Conservation (phyloP, 2,329 filamentous ascomycete genomes). For the Alternaria postmessia region DNA sequence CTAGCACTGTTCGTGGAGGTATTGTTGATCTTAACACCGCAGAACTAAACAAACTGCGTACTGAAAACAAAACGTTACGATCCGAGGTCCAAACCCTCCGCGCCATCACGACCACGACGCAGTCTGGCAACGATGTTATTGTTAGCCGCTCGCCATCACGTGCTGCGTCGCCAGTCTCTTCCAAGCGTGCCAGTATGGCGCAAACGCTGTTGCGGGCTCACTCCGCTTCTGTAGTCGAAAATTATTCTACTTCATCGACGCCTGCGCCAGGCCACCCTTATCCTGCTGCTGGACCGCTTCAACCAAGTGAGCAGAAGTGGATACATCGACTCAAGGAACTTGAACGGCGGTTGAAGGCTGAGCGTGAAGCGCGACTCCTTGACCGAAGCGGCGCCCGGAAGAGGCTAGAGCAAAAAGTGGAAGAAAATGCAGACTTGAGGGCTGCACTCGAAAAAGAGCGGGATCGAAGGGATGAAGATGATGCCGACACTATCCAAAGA, state of each 20-base stretch:
- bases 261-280: conserved; percentile 41
- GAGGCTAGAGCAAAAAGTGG: conserved; percentile 77
- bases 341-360: conserved; percentile 86
- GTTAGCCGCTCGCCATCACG: conserved; percentile 38
- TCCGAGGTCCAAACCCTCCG: conserved; percentile 72
- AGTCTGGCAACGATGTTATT: conserved; percentile 30
- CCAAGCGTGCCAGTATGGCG: conserved; percentile 56
- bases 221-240: conserved; percentile 61
- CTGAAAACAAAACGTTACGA: conserved; percentile 67
- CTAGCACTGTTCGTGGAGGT: conserved; percentile 51
- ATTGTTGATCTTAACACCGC: conserved; percentile 53
- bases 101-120: conserved; percentile 47
- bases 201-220: conserved; percentile 64
- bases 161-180: conserved; percentile 40
- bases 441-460: conserved; percentile 69
- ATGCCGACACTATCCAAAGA: conserved; percentile 20
- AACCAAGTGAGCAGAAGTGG: conserved; percentile 76
- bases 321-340: conserved; percentile 85
- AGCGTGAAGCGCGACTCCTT: conserved; percentile 83
- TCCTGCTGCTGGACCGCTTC: conserved; percentile 47
- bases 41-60: conserved; percentile 66
- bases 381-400: conserved; percentile 85
- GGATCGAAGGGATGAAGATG: conserved; percentile 38
- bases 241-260: conserved; percentile 36
- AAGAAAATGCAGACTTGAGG: conserved; percentile 75